Evolutionary conservation across 345 rosid species (phyloP), one percentile per base, ranked within the genome.

Genomic region (Cardamine occulta): DNA sequence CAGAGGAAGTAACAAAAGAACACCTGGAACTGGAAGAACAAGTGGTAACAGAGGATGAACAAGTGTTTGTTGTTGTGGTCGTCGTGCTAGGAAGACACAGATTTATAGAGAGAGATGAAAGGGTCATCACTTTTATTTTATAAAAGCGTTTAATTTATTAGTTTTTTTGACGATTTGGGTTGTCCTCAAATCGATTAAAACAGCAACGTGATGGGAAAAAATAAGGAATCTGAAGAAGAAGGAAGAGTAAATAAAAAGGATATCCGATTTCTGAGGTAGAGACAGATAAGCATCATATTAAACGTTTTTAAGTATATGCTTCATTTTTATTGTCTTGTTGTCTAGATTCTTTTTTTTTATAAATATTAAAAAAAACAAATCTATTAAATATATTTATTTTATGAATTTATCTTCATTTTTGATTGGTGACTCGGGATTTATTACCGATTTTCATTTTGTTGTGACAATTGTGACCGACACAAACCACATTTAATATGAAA

Each of bases 101-200:
- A 70, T 70, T 83, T 86, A 86, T 82, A 82, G 93, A 85, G 78
- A 86, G 85, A 80, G 88, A 83, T 82, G 76, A 52, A 18, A 82
- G 32, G 52, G 74, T 54, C 82, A 74, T 85, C 65, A 45, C 45
- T 74, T 68, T 26, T 44, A 5, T 44, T 37, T 31, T 1, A 14
- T 12, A 0, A 7, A 42, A 28, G 7, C 52, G 10, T 37, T 70
- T 29, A 48, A 60, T 68, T 52, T 56, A 29, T 67, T 8, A 2
- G 4, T 37, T 45, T 34, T 45, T 24, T 24, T 47, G 54, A 17
- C 3, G 56, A 60, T 68, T 63, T 70, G 42, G 49, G 75, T 15
- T 15, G 34, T 75, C 60, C 49, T 67, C 49, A 45, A 26, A 13
- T 55, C 9, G 66, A 75, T 19, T 69, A 76, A 76, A 62, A 62